Evolutionary conservation across 75 land plant species (phyloP).

Genomic region (Isoetes taiwanensis): DNA sequence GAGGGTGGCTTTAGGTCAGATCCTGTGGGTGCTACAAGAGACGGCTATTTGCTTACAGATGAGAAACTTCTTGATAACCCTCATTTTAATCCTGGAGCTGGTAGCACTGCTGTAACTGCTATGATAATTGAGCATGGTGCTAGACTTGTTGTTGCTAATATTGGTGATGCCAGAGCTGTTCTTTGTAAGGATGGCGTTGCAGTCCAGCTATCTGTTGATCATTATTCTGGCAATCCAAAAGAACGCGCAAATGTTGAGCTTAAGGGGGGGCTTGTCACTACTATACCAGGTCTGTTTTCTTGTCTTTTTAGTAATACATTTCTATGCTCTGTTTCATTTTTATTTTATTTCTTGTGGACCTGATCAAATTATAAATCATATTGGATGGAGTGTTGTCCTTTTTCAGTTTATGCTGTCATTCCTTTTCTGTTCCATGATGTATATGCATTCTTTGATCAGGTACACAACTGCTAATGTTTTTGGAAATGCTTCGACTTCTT

Average conservation of each 20-base stretch:
- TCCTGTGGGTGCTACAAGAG: constrained; percentile 25
- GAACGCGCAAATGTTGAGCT: constrained; percentile 25
- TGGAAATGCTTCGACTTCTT: too few relatives aligned
- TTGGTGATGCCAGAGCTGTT: constrained; percentile 29
- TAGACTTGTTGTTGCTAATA: constrained; percentile 25
- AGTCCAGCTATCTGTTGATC: constrained; percentile 33
- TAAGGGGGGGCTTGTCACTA: constrained; percentile 20
- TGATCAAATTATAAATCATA: too few relatives aligned
- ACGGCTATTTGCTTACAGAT: constrained; percentile 26
- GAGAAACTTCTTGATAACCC: constrained; percentile 9
- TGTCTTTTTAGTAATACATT: too few relatives aligned
- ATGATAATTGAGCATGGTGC: constrained; percentile 20
- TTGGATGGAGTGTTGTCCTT: too few relatives aligned
- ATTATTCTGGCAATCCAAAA: constrained; percentile 13
- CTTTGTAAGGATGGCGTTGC: constrained; percentile 19
- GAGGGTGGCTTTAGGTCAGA: constrained; percentile 12
- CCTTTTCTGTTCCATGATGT: too few relatives aligned
- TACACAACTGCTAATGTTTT: too few relatives aligned
- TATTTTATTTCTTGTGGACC: too few relatives aligned
- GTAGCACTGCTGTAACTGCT: constrained; percentile 30
- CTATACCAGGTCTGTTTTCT: constrained; percentile 28
- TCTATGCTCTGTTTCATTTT: too few relatives aligned
- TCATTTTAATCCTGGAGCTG: constrained; percentile 8
- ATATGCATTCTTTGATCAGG: too few relatives aligned
- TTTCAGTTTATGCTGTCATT: too few relatives aligned